Conservation (phyloP, 2,329 filamentous ascomycete species). For the Celoporthe dispersa region DNA sequence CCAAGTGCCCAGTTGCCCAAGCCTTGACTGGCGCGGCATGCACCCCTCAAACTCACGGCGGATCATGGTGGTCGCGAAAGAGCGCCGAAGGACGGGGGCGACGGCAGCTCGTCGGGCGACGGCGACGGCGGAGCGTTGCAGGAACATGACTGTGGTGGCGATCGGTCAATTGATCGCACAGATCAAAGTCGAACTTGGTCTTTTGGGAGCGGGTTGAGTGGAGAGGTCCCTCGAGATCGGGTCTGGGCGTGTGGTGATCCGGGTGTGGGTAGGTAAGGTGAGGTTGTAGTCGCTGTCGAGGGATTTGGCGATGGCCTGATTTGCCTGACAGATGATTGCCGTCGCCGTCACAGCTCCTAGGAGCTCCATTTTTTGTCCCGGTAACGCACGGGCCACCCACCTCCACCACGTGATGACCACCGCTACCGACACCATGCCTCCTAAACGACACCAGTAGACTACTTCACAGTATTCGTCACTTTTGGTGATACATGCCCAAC, state of each 20-base stretch:
- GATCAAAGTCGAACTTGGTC: constrained; percentile 9
- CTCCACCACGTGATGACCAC: constrained; percentile 7
- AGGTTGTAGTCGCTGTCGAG: constrained; percentile 25
- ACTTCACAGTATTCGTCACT: neutral
- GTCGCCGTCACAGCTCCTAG: constrained; percentile 9
- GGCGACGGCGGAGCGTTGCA: constrained; percentile 65
- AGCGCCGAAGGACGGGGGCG: constrained; percentile 58
- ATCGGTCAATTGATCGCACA: constrained; percentile 33
- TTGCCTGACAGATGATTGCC: constrained; percentile 26
- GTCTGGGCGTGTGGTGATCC: constrained; percentile 12
- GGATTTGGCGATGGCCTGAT: constrained; percentile 28
- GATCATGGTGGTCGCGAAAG: constrained; percentile 63
- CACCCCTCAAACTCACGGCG: constrained; percentile 55
- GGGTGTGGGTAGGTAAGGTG: constrained; percentile 1
- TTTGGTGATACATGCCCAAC: neutral
- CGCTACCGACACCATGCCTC: neutral
- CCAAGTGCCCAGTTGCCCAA: constrained; percentile 15
- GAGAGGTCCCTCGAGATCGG: constrained; percentile 35
- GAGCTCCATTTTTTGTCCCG: constrained; percentile 16
- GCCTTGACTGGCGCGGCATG: constrained; percentile 31
- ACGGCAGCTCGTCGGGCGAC: constrained; percentile 64
- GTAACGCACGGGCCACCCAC: constrained; percentile 13
- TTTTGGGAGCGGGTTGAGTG: constrained; percentile 19
- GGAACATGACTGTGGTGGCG: constrained; percentile 55
- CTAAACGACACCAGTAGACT: neutral